Percentiles rank a stretch among this genome's conserved stretches.
Conservation (phyloP, 352 stramenopile genomes). For the Phytophthora lateralis region DNA sequence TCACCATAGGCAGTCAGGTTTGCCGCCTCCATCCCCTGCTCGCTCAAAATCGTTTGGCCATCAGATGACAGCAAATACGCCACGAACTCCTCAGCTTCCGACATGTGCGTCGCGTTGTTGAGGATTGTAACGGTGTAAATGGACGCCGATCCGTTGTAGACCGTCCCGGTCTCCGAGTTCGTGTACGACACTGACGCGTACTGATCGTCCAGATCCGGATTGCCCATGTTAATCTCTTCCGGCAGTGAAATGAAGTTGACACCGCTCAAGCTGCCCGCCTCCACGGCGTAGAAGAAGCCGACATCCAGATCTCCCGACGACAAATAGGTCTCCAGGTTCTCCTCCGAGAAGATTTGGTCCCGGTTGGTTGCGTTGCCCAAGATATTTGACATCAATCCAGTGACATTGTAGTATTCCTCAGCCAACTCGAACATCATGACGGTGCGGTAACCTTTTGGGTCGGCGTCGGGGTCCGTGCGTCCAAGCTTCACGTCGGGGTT, state of each 20-base stretch:
- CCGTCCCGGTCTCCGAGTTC: conserved; percentile 35
- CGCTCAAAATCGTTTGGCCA: conserved; percentile 29
- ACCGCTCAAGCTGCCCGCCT: conserved; percentile 27
- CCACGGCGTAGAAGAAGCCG: conserved; percentile 41
- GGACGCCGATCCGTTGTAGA: conserved; percentile 43
- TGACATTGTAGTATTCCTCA: conserved; percentile 38
- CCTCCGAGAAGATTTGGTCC: conserved; percentile 42
- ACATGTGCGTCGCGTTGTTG: conserved; percentile 39
- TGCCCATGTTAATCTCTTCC: conserved; percentile 39
- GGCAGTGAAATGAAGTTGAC: conserved; percentile 37
- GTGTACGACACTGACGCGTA: conserved; percentile 42
- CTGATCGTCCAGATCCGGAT: conserved; percentile 27
- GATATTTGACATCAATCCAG: conserved; percentile 22
- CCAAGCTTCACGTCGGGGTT: conserved; percentile 39
- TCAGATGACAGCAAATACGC: conserved; percentile 34
- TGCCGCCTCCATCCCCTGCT: conserved; percentile 34
- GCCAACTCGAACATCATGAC: conserved; percentile 46
- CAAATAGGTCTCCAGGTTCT: conserved; percentile 39
- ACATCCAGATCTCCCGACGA: conserved; percentile 35
- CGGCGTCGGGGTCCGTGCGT: conserved; percentile 35
- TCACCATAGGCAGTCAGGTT: conserved; percentile 41
- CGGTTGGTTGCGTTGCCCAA: conserved; percentile 40
- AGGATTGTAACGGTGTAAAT: conserved; percentile 40
- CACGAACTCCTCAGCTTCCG: conserved; percentile 40
- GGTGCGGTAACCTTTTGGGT: conserved; percentile 41